Evolutionary conservation across 2,329 filamentous ascomycete species (phyloP).

Genomic region (Helminthosporium solani): DNA sequence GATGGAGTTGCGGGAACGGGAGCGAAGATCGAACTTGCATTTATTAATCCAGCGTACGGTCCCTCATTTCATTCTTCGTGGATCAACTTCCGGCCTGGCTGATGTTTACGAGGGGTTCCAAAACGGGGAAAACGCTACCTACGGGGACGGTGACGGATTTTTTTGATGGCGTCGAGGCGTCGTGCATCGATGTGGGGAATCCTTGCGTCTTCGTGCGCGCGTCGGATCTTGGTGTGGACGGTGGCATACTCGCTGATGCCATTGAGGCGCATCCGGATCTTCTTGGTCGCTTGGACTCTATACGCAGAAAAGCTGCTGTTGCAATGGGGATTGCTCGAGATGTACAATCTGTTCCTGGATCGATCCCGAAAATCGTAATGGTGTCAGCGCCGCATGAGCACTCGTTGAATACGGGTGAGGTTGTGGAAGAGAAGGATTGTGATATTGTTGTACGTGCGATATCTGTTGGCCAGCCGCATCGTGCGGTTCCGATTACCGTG

Average conservation of each 20-base stretch:
- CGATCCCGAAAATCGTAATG: constrained; percentile 65
- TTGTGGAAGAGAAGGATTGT: constrained; percentile 27
- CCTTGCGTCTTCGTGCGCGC: constrained; percentile 64
- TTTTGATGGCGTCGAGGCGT: constrained; percentile 53
- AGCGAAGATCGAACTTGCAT: constrained; percentile 60
- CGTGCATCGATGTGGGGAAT: constrained; percentile 64
- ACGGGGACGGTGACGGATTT: constrained; percentile 58
- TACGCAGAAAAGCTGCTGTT: constrained; percentile 58
- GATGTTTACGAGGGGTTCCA: too few relatives aligned
- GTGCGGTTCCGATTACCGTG: constrained; percentile 46
- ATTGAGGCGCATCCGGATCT: constrained; percentile 53
- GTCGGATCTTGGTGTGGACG: constrained; percentile 52
- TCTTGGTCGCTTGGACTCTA: constrained; percentile 57
- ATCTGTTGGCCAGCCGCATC: constrained; percentile 48
- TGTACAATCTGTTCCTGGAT: constrained; percentile 50
- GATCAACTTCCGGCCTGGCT: too few relatives aligned
- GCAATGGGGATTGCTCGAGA: constrained; percentile 60
- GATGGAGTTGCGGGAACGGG: constrained; percentile 64
- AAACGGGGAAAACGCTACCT: constrained; percentile 62
- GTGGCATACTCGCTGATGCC: constrained; percentile 55
- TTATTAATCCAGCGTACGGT: constrained; percentile 62
- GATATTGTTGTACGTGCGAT: constrained; percentile 48
- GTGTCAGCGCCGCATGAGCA: constrained; percentile 48
- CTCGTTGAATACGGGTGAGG: constrained; percentile 41
- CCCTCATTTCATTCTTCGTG: too few relatives aligned